Evolutionary conservation across 2,329 filamentous ascomycete genomes (phyloP), one percentile per base, ranked within the genome.

Genomic region (Diaporthe sp.): DNA sequence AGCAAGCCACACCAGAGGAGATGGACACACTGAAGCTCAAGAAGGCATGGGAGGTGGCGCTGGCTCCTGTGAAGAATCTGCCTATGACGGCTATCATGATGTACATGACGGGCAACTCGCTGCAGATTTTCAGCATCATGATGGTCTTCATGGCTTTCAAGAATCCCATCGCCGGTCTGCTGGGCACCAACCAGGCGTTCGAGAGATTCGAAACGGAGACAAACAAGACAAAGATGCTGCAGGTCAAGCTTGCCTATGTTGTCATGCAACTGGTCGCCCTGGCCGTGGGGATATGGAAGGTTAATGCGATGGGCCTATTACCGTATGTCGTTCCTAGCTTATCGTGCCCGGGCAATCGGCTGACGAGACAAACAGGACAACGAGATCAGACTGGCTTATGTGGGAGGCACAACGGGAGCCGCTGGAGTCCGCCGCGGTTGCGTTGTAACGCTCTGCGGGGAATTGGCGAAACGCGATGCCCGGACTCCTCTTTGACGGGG

Each of bases 61-160:
- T 99, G 65, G 96, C 94, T 2, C 97, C 97, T 0, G 93, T 97
- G 77, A 99, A 99, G 88, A 93, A 94, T 83, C 89, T 99, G 62
- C 97, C 97, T 75, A 99, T 99, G 97, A 98, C 97, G 74, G 96
- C 93, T 78, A 96, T 99, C 84, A 98, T 98, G 93, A 98, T 98
- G 95, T 99, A 99, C 90, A 99, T 99, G 97, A 97, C 96, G 44
- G 97, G 97, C 81, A 99, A 98, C 87, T 95, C 95, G 77, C 91
- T 99, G 62, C 97, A 99, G 84, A 98, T 99, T 79, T 99, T 99
- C 88, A 97, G 94, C 85, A 98, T 99, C 86, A 98, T 98, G 95
- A 99, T 98, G 96, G 96, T 98, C 25, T 96, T 96, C 81, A 98
- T 98, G 94, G 93, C 98, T 61, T 99, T 99, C 90, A 98, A 98